A percentile compares a stretch with the other conserved stretches of the same genome.
Evolutionary conservation across 2,329 filamentous ascomycete genomes (phyloP).

Genomic region (Periconia digitata): DNA sequence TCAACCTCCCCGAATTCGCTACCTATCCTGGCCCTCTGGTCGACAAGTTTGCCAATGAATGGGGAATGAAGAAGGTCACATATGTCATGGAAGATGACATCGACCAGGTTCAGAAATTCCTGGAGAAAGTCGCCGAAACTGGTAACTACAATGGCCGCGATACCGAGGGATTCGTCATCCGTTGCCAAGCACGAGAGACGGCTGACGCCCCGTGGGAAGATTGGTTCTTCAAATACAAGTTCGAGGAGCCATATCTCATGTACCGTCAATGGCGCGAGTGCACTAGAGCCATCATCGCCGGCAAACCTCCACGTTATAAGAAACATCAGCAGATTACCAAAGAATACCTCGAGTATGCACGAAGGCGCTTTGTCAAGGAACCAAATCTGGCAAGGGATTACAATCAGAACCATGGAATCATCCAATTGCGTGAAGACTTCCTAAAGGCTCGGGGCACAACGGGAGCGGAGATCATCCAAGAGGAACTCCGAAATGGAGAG

Average conservation of each 20-base stretch:
- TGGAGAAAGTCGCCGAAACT: constrained; percentile 83
- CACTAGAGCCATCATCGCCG: constrained; percentile 83
- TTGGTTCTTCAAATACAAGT: constrained; percentile 99
- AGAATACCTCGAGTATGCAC: constrained; percentile 83
- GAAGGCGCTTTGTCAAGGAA: constrained; percentile 69
- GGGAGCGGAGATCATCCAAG: constrained; percentile 81
- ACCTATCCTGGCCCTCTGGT: constrained; percentile 84
- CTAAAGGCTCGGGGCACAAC: constrained; percentile 79
- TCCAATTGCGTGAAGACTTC: constrained; percentile 85
- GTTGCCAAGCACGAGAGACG: constrained; percentile 70
- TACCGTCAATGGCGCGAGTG: constrained; percentile 98
- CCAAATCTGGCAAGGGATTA: constrained; percentile 71
- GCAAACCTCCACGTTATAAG: constrained; percentile 72
- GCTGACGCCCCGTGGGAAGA: constrained; percentile 66
- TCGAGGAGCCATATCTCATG: constrained; percentile 98
- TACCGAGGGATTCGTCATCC: constrained; percentile 94
- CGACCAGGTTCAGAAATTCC: constrained; percentile 71
- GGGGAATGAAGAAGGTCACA: constrained; percentile 91
- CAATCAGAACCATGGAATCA: constrained; percentile 90
- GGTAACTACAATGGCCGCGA: constrained; percentile 89
- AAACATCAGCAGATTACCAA: constrained; percentile 90
- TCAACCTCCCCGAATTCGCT: constrained; percentile 88
- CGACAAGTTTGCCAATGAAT: constrained; percentile 83
- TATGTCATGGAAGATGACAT: constrained; percentile 77
- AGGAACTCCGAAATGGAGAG: constrained; percentile 63